Conservation (phyloP, 495 filamentous ascomycete species). For the Halenospora varia region DNA sequence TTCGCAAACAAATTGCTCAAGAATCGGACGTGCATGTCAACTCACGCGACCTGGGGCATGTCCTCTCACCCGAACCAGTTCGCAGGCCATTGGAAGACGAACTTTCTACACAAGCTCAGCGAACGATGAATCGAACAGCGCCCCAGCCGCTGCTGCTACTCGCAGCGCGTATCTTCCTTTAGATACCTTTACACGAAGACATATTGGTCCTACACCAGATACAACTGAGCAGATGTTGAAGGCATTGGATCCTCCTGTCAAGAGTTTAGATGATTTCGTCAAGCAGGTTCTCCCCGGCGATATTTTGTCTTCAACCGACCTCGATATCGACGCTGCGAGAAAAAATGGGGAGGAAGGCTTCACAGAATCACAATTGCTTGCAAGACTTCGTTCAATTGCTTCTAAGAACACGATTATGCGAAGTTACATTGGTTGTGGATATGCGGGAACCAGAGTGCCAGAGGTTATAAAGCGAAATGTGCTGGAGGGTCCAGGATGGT, state of each 20-base stretch:
- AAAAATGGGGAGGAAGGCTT: conserved; percentile 46
- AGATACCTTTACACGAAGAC: conserved; percentile 75
- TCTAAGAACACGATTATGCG: conserved; percentile 56
- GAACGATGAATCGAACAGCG: conserved; percentile 17
- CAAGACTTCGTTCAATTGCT: conserved; percentile 59
- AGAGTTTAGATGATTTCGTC: conserved; percentile 82
- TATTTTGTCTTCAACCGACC: conserved; percentile 67
- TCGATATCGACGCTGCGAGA: conserved; percentile 44
- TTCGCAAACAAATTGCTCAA: conserved; percentile 1
- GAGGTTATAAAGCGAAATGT: conserved; percentile 94
- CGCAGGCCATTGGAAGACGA: conserved; percentile 7
- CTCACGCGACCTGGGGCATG: conserved; percentile 18
- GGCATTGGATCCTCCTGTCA: conserved; percentile 68
- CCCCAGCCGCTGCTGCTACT: not conserved
- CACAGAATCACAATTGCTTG: conserved; percentile 66
- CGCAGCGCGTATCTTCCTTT: conserved; percentile 25
- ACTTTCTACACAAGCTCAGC: conserved; percentile 25
- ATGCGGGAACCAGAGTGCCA: conserved; percentile 80
- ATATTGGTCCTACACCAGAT: conserved; percentile 82
- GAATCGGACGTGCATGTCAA: not conserved
- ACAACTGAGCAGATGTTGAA: conserved; percentile 78
- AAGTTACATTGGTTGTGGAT: conserved; percentile 83
- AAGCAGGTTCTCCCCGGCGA: conserved; percentile 78
- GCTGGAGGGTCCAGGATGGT: conserved; percentile 93
- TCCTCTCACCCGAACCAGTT: not conserved